These are phyloP conservation scores for Mariannaea sp. DNA, from an alignment of 2,329 filamentous ascomycete genomes.

Conservation along the genomic window DNA sequence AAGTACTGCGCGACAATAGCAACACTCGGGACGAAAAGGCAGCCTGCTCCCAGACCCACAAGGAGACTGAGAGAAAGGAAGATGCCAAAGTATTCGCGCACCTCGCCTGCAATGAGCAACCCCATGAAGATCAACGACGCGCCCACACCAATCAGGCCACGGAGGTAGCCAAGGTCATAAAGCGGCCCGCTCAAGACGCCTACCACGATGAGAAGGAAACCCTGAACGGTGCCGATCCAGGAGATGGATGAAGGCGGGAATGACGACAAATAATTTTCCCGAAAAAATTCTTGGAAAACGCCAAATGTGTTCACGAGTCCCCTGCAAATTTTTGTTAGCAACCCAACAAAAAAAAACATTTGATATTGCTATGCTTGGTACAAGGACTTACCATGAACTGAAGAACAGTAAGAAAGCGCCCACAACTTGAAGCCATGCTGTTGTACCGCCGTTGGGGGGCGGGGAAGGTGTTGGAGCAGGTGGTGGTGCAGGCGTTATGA, in stretches of 20 bases:
- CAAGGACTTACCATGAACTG: not conserved
- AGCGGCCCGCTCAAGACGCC: conserved; percentile 46
- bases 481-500: not conserved
- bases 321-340: not conserved
- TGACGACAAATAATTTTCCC: conserved; percentile 30
- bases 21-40: not conserved
- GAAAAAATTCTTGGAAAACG: conserved; percentile 45
- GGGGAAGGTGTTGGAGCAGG: not conserved
- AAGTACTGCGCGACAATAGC: conserved; percentile 44
- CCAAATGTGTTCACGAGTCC: conserved; percentile 26
- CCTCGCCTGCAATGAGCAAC: conserved; percentile 41
- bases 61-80: not conserved
- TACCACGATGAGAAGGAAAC: conserved; percentile 45
- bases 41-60: not conserved
- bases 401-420: not conserved
- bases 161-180: conserved; percentile 47
- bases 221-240: conserved; percentile 46
- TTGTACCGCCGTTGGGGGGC: not conserved
- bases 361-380: not conserved
- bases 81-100: not conserved
- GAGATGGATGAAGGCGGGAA: conserved; percentile 39
- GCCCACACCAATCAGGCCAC: conserved; percentile 40
- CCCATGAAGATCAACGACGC: conserved; percentile 44
- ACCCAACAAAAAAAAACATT: no score
- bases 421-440: not conserved